A percentile compares a stretch with the other conserved stretches of the same genome.
Evolutionary conservation across 176 grass and related monocot genomes (phyloP).

Genomic region (Oryza australiensis): DNA sequence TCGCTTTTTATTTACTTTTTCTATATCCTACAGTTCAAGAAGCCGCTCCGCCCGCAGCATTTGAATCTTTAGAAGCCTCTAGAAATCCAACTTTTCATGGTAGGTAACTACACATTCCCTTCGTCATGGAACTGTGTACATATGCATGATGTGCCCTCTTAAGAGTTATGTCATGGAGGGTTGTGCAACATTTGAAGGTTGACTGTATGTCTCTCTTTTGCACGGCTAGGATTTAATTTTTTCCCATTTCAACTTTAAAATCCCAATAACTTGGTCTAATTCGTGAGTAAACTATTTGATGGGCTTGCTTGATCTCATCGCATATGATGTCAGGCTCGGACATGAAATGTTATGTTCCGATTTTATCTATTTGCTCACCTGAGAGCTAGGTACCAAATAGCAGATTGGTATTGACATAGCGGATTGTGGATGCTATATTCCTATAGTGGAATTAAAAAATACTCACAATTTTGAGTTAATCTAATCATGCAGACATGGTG

Average conservation of each 20-base stretch:
- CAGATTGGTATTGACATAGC: too few relatives aligned
- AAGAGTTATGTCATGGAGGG: slow-evolving; percentile 13
- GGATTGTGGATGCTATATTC: too few relatives aligned
- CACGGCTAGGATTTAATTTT: slow-evolving; percentile 29
- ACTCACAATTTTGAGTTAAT: too few relatives aligned
- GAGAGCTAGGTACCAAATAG: background rate
- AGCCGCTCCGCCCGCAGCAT: slow-evolving; percentile 38
- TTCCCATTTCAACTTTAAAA: slow-evolving; percentile 12
- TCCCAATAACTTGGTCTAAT: slow-evolving; percentile 6
- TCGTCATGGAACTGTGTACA: background rate
- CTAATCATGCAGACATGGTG: too few relatives aligned
- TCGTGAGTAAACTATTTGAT: slow-evolving; percentile 25
- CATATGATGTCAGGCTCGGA: background rate
- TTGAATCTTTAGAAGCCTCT: slow-evolving; percentile 49
- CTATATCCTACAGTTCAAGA: slow-evolving; percentile 50
- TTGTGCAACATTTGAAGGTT: slow-evolving; percentile 9
- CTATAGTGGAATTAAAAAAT: too few relatives aligned
- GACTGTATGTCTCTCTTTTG: background rate
- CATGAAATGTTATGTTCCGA: slow-evolving; percentile 3
- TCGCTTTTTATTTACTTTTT: slow-evolving; percentile 33
- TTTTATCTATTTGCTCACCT: slow-evolving; percentile 18
- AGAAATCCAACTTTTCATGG: slow-evolving; percentile 42
- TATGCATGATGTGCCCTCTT: background rate
- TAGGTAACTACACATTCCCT: slow-evolving; percentile 39
- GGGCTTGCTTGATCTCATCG: slow-evolving; percentile 4